Evolutionary conservation across 2,329 filamentous ascomycete genomes (phyloP), one percentile per base, ranked within the genome.

Genomic region (Pyrenochaeta sp.): DNA sequence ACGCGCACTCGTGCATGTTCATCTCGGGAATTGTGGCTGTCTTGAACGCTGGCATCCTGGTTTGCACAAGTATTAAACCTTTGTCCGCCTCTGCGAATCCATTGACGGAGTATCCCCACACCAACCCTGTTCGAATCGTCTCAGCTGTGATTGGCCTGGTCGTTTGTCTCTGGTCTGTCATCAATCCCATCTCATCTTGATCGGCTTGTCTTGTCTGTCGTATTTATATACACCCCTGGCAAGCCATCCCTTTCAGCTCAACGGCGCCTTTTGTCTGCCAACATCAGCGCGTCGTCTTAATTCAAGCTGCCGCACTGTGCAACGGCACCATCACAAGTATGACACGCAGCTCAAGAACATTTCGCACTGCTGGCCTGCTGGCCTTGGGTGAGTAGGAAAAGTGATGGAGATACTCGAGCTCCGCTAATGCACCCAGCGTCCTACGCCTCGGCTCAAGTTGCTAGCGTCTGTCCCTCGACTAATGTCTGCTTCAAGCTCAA

Each of bases 401-500:
- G 32, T 14, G 21, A 7, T n/a, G 35, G n/a, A 49, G 15, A n/a
- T 20, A 2, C 3, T 35, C 11, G 29, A 7, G 18, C 36, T 18
- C 15, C 32, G 31, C 60, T 72, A 54, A 72, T 58, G 31, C 21
- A 41, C 20, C 4, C 47, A 75, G 73, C 61, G 27, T 67, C 63
- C 10, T 54, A 44, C 18, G 61, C 61, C 48, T 64, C 61, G 27
- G 72, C 73, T 14, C 73, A 75, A 54, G 56, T 74, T 14, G 67
- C 63, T 7, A 74, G 47, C 21, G 57, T 65, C 11, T 73, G 69
- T 33, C 66, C 67, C 0, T 57, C 55, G 4, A 64, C 41, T 7
- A 61, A 76, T 29, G 67, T 81, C 17, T 79, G 77, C 71, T 86
- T 80, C 64, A 74, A 75, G 9, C 75, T 87, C 57, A 85, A 84